phyloP scores from a whole-genome alignment of 2,329 filamentous ascomycete species.

The Drechmeria coniospora region DNA sequence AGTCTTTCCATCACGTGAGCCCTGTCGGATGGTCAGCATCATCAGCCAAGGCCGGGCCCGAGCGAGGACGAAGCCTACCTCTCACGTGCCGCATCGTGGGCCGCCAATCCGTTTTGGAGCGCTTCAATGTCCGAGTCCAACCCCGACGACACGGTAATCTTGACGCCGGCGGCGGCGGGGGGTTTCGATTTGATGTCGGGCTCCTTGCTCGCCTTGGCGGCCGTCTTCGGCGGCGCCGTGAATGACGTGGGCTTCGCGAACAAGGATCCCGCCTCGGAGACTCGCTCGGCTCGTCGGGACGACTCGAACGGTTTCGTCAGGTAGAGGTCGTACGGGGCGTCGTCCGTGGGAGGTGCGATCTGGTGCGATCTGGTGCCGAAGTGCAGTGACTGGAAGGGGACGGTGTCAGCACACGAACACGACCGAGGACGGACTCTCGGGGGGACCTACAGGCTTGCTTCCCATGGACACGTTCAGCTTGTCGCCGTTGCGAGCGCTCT shows the following conservation, averaged over 20 bases:
- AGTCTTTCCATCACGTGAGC: slow-evolving; percentile 19
- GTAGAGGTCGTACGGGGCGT: slow-evolving; percentile 40
- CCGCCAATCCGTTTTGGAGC: slow-evolving; percentile 26
- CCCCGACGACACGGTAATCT: slow-evolving; percentile 22
- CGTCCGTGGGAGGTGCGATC: slow-evolving; percentile 27
- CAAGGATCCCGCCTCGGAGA: slow-evolving; percentile 36
- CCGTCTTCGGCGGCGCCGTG: slow-evolving; percentile 8
- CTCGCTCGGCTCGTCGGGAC: slow-evolving; percentile 27
- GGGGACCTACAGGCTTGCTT: slow-evolving; percentile 44
- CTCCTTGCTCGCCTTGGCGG: slow-evolving; percentile 16
- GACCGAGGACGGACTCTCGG: too few relatives aligned
- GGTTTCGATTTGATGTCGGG: slow-evolving; percentile 15
- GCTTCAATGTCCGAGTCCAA: slow-evolving; percentile 34
- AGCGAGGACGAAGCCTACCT: slow-evolving; percentile 14
- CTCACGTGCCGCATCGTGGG: slow-evolving; percentile 19
- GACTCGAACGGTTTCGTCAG: slow-evolving; percentile 35
- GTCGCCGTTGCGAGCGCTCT: slow-evolving; percentile 39
- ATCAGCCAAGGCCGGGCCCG: slow-evolving; percentile 3
- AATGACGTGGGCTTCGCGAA: slow-evolving; percentile 24
- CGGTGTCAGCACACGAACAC: neutral
- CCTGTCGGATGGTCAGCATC: slow-evolving; percentile 15
- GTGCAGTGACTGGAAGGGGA: slow-evolving; percentile 30
- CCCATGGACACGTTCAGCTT: slow-evolving; percentile 43
- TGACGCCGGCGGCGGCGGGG: slow-evolving; percentile 11
- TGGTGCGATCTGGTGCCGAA: slow-evolving; percentile 36